These are phyloP conservation scores for Nakazawaea ambrosiae DNA, from an alignment of 805 yeast species.

Conservation along the genomic window DNA sequence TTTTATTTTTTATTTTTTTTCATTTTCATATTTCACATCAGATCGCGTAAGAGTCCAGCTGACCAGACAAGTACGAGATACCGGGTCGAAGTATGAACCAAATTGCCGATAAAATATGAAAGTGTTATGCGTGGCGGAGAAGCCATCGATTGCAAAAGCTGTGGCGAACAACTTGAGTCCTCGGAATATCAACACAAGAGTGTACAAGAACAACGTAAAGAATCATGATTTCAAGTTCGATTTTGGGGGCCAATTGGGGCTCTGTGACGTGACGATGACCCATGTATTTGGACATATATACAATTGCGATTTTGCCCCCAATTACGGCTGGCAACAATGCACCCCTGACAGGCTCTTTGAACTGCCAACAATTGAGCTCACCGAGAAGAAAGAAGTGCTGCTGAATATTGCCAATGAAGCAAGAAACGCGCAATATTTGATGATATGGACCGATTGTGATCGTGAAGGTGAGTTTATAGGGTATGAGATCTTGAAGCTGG, in stretches of 20 bases:
- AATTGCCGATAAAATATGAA: no score
- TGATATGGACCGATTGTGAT: constrained; percentile 99
- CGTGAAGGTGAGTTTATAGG: constrained; percentile 95
- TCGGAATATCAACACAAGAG: constrained; percentile 34
- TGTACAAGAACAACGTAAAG: constrained; percentile 39
- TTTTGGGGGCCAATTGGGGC: constrained; percentile 51
- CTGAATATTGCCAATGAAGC: constrained; percentile 66
- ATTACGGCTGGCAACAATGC: constrained; percentile 60
- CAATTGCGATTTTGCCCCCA: constrained; percentile 55
- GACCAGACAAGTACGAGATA: no score
- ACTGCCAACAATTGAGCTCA: constrained; percentile 50
- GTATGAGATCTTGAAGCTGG: constrained; percentile 70
- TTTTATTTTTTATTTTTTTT: no score
- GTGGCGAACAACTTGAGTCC: constrained; percentile 74
- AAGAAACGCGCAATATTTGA: constrained; percentile 48
- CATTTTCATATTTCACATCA: no score
- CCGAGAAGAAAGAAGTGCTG: constrained; percentile 38
- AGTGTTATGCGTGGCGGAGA: constrained; percentile 93
- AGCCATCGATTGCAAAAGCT: constrained; percentile 88
- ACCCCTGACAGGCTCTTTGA: constrained; percentile 60
- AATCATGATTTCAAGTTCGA: constrained; percentile 73
- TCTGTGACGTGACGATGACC: constrained; percentile 71
- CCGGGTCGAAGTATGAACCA: no score
- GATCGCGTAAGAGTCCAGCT: no score
- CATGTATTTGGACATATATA: constrained; percentile 85